Percentiles rank a stretch among this genome's conserved stretches.
These are phyloP conservation scores for Fallopia convolvulus DNA, from an alignment of 148 eudicot species.

Conservation along the genomic window DNA sequence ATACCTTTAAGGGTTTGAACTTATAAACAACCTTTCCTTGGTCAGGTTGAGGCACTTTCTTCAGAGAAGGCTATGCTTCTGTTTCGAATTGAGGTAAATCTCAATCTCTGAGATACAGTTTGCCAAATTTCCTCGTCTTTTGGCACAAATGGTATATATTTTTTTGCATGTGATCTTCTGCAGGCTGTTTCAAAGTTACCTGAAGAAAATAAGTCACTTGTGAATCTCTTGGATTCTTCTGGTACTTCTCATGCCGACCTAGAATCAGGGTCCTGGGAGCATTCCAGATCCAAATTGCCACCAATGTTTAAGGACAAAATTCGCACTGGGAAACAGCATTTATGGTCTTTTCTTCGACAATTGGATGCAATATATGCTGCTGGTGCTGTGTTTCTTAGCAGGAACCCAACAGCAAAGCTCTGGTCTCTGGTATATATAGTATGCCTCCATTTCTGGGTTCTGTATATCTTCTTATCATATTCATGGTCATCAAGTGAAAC, in stretches of 20 bases:
- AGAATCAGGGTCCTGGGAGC: constrained; percentile 44
- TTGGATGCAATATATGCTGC: constrained; percentile 70
- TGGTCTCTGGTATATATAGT: constrained; percentile 59
- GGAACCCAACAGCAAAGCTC: constrained; percentile 65
- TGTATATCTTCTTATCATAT: constrained; percentile 61
- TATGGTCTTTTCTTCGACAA: constrained; percentile 71
- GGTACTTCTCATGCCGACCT: constrained; percentile 39
- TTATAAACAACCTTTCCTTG: background rate
- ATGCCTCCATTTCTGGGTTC: constrained; percentile 72
- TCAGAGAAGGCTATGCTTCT: constrained; percentile 83
- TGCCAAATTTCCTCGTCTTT: background rate
- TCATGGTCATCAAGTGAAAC: constrained; percentile 50
- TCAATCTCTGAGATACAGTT: background rate
- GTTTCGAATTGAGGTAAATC: constrained; percentile 74
- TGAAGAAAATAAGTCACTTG: constrained; percentile 53
- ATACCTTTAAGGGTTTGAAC: background rate
- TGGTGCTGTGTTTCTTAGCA: constrained; percentile 56
- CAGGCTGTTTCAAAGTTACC: constrained; percentile 76
- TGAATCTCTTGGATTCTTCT: constrained; percentile 24
- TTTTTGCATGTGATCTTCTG: background rate
- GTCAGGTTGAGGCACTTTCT: constrained; percentile 84
- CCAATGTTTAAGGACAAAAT: constrained; percentile 53
- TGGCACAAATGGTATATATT: background rate
- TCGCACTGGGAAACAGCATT: constrained; percentile 64
- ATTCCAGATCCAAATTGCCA: constrained; percentile 42